Evolutionary conservation across 192 early-diverging fungal genomes (phyloP).

Genomic region (Oehlia diaphana): DNA sequence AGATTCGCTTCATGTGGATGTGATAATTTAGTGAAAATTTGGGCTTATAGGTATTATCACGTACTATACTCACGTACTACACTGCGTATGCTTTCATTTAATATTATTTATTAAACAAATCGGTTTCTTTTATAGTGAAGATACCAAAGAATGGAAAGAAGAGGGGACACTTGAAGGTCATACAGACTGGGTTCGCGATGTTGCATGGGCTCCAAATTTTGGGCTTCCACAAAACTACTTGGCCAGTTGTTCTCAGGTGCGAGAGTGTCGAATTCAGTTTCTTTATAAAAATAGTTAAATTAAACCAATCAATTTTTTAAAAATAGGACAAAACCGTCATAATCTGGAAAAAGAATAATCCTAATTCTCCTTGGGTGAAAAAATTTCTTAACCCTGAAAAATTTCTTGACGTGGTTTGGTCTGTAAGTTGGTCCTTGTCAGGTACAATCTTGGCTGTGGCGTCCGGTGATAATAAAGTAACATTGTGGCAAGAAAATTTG

Average conservation of each 20-base stretch:
- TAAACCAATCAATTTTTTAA: background rate
- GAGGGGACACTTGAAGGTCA: constrained; percentile 85
- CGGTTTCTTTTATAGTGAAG: constrained; percentile 52
- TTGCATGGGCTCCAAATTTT: constrained; percentile 94
- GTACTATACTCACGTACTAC: constrained; percentile 20
- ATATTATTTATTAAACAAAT: background rate
- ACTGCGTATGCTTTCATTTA: background rate
- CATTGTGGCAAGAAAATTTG: constrained; percentile 94
- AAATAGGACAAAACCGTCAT: constrained; percentile 86
- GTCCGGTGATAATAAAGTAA: constrained; percentile 95
- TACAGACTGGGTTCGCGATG: constrained; percentile 97
- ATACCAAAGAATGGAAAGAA: constrained; percentile 78
- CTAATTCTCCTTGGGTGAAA: constrained; percentile 70
- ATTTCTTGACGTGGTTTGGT: constrained; percentile 97
- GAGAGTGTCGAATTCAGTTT: background rate
- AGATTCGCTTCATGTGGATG: constrained; percentile 93
- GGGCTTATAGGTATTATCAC: constrained; percentile 62
- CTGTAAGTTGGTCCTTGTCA: constrained; percentile 94
- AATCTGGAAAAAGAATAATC: constrained; percentile 91
- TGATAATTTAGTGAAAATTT: constrained; percentile 96
- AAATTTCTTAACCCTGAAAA: constrained; percentile 68
- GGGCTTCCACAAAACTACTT: constrained; percentile 87
- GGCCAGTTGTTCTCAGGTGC: constrained; percentile 89
- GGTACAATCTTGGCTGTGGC: constrained; percentile 97
- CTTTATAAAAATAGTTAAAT: background rate